phyloP scores from a whole-genome alignment of 352 stramenopile species.

The Elongisporangium senticosum region DNA sequence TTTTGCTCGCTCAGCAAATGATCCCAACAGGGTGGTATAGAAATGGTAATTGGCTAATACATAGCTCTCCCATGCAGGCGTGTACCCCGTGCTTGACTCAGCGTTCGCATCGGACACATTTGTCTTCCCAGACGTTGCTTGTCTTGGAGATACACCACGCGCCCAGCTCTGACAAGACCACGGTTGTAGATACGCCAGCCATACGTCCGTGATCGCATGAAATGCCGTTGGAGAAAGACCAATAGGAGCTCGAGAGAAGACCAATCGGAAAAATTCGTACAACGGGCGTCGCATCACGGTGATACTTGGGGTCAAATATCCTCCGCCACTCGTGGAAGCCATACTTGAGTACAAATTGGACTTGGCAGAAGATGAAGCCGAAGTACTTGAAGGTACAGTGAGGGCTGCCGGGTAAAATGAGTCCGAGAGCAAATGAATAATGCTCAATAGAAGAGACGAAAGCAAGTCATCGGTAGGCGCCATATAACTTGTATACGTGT shows the following conservation, averaged over 20 bases:
- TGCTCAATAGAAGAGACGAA: conserved; percentile 70
- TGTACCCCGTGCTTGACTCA: conserved; percentile 29
- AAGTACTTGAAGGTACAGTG: conserved; percentile 18
- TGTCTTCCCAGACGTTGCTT: conserved; percentile 9
- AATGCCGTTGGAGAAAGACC: conserved; percentile 76
- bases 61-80: conserved; percentile 64
- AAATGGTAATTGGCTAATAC: conserved; percentile 88
- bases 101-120: conserved; percentile 5
- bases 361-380: conserved; percentile 6
- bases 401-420: conserved; percentile 67
- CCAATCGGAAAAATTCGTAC: conserved; percentile 79
- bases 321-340: conserved; percentile 32
- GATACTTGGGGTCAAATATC: conserved; percentile 70
- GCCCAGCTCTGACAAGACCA: conserved; percentile 76
- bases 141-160: neutral
- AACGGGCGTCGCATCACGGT: conserved; percentile 66
- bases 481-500: conserved; percentile 82
- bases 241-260: conserved; percentile 79
- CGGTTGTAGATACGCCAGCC: conserved; percentile 82
- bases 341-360: conserved; percentile 16
- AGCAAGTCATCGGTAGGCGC: conserved; percentile 79
- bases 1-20: conserved; percentile 75
- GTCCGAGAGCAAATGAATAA: conserved; percentile 80
- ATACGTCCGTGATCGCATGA: conserved; percentile 77
- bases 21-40: conserved; percentile 76